Conservation (phyloP, 805 yeast genomes). For the Metschnikowia arizonensis region DNA sequence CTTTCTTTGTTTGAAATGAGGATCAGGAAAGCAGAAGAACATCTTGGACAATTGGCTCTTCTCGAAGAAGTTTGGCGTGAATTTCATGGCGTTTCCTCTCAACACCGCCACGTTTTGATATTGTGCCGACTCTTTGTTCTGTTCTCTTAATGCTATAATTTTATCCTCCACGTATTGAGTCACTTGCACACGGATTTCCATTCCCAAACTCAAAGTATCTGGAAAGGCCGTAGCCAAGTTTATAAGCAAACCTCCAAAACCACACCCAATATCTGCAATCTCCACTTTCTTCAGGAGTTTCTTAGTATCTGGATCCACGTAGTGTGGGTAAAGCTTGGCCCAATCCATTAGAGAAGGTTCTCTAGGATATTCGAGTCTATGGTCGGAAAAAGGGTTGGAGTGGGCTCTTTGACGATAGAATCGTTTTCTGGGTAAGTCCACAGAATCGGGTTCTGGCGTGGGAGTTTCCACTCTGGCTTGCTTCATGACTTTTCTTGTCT, state of each 20-base stretch:
- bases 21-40: slow-evolving; percentile 99
- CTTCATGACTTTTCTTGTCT: slow-evolving; percentile 41
- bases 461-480: slow-evolving; percentile 43
- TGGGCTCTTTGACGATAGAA: slow-evolving; percentile 96
- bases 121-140: slow-evolving; percentile 34
- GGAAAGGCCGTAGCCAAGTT: slow-evolving; percentile 78
- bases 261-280: slow-evolving; percentile 96
- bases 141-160: slow-evolving; percentile 78
- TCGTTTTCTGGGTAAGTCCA: slow-evolving; percentile 73
- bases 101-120: slow-evolving; percentile 86
- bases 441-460: slow-evolving; percentile 22
- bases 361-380: slow-evolving; percentile 80
- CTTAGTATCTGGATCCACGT: slow-evolving; percentile 38
- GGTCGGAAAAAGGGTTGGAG: slow-evolving; percentile 96
- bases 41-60: slow-evolving; percentile 82
- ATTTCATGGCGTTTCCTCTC: slow-evolving; percentile 96
- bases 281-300: slow-evolving; percentile 56
- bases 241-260: slow-evolving; percentile 87
- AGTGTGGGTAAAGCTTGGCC: slow-evolving; percentile 69
- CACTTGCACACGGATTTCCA: slow-evolving; percentile 98
- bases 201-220: slow-evolving; percentile 73
- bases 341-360: slow-evolving; percentile 86
- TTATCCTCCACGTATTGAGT: slow-evolving; percentile 96
- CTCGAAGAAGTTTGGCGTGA: slow-evolving; percentile 86
- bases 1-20: slow-evolving; percentile 95